A percentile compares a stretch with the other conserved stretches of the same genome.
Conservation (phyloP, 139 green algal genomes). For the Chlorokybus atmophyticus region DNA sequence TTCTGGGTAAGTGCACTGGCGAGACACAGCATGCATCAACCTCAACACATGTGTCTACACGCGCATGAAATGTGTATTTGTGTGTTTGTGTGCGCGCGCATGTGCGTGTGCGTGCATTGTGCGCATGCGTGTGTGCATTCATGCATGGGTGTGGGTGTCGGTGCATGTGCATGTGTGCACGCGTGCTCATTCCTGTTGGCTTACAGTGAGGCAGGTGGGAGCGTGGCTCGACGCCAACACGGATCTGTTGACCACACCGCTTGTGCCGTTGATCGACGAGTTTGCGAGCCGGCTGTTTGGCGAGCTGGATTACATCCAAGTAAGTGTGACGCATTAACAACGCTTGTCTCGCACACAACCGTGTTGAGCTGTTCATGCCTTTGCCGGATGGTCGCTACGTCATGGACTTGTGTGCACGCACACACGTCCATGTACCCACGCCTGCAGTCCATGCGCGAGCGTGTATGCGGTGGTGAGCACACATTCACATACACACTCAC, state of each 20-base stretch:
- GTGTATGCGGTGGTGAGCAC: too few species aligned
- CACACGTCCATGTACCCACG: too few species aligned
- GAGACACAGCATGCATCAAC: neutral
- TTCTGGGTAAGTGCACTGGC: constrained; percentile 41
- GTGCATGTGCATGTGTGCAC: neutral
- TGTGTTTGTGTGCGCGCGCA: neutral
- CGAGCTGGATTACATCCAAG: constrained; percentile 92
- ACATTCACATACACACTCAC: too few species aligned
- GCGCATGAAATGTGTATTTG: neutral
- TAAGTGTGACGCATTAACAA: too few species aligned
- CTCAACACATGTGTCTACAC: constrained; percentile 17
- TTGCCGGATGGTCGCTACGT: constrained; percentile 1
- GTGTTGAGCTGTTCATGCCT: neutral
- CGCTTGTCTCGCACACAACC: constrained; percentile 12
- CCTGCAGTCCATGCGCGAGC: too few species aligned
- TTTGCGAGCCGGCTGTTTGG: constrained; percentile 82
- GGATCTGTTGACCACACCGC: constrained; percentile 21
- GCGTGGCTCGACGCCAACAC: constrained; percentile 56
- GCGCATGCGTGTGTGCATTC: neutral
- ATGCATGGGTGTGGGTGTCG: neutral
- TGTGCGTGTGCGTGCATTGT: neutral
- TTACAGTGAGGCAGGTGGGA: constrained; percentile 67
- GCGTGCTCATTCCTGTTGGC: constrained; percentile 9
- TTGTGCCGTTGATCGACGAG: constrained; percentile 89
- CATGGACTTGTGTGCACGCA: too few species aligned